phyloP scores from a whole-genome alignment of 2,329 filamentous ascomycete genomes.

The Colletotrichum liaoningense region DNA sequence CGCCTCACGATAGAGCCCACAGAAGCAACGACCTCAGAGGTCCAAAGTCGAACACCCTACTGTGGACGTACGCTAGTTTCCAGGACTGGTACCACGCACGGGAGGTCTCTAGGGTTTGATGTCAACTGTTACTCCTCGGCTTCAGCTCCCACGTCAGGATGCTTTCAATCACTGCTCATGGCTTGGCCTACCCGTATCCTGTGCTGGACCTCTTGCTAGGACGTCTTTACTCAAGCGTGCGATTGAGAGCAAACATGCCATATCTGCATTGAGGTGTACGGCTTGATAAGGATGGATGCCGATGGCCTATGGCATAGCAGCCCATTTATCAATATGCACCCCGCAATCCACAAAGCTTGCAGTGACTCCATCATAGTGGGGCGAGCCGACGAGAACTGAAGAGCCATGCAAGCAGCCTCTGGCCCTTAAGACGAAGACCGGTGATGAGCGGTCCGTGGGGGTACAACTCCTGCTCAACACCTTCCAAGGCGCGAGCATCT shows the following conservation, averaged over 20 bases:
- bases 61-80: neutral
- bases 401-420: neutral
- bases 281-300: neutral
- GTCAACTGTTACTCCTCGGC: too few relatives aligned
- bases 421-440: too few relatives aligned
- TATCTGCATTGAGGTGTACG: too few relatives aligned
- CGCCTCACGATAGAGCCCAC: neutral
- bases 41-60: neutral
- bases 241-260: neutral
- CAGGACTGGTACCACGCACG: too few relatives aligned
- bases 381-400: neutral
- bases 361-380: neutral
- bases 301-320: neutral
- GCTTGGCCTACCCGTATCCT: neutral
- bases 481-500: neutral
- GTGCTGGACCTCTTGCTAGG: rapidly evolving
- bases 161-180: too few relatives aligned
- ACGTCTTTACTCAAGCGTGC: neutral
- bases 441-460: neutral
- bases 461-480: neutral
- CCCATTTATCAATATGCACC: neutral
- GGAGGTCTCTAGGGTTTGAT: too few relatives aligned
- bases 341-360: neutral
- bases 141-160: too few relatives aligned
- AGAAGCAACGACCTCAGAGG: neutral